Evolutionary conservation across 805 yeast genomes (phyloP), one percentile per base, ranked within the genome.

Genomic region (Pichia membranifaciens): DNA sequence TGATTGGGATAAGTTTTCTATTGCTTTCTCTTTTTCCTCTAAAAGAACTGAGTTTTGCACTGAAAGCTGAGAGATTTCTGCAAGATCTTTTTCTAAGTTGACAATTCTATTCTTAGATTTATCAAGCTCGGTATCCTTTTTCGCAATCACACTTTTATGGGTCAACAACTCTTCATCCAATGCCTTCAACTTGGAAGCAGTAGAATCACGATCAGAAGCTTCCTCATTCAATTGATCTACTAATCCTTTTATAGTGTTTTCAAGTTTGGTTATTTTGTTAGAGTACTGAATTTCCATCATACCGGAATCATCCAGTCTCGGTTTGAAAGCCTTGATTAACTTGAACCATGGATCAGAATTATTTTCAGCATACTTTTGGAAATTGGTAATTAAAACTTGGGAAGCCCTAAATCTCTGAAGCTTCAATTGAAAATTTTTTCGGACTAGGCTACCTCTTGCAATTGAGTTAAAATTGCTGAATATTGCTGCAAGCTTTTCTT

Each of bases 281-380:
- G 79, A 5, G 82, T 75, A 39, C 82, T 86, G 50, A 71, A 59
- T 47, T 43, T 65, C 66, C n/a, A 57, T 50, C 13, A 61, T 50
- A 16, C 53, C 56, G 2, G 58, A 42, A 38, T 60, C 79, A 13
- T 89, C 66, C 10, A 64, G 48, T 37, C 89, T 62, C 1, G 98
- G 98, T 55, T 84, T 87, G 55, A 91, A 68, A 45, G 78, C 76
- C 18, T 79, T 70, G 50, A 81, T 80, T 39, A 93, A 69, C 43
- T 74, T 77, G 65, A 86, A 85, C 99, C 99, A 93, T 17, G 85
- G 84, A 59, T 81, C 81, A 10, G 70, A 61, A 40, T 69, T 65
- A 12, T 81, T 59, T 12, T 69, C 65, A 49, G 74, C 72, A 49
- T 82, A 79, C 0, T 72, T 64, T 31, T 67, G 62, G 56, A 93